Evolutionary conservation across 2,329 filamentous ascomycete genomes (phyloP).

Genomic region (Fulvia fulva): DNA sequence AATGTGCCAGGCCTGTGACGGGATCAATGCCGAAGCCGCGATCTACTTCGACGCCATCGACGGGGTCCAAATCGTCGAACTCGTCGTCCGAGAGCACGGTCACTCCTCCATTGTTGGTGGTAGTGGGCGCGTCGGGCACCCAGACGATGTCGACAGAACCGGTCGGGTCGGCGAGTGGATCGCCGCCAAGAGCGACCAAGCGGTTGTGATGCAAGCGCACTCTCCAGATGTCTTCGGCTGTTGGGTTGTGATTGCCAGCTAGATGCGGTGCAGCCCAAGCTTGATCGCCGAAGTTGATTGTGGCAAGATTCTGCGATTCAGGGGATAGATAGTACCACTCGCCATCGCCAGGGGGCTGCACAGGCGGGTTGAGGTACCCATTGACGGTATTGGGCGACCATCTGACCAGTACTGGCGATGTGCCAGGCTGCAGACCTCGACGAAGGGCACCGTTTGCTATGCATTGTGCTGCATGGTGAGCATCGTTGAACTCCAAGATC

Average conservation of each 20-base stretch:
- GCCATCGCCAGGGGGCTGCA: slow-evolving; percentile 12
- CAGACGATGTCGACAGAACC: slow-evolving; percentile 15
- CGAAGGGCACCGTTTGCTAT: neutral
- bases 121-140: slow-evolving; percentile 4
- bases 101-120: neutral
- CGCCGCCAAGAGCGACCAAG: neutral
- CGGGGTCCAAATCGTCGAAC: neutral
- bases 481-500: neutral
- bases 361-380: slow-evolving; percentile 8
- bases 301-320: slow-evolving; percentile 4
- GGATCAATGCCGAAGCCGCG: slow-evolving; percentile 15
- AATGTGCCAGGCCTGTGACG: slow-evolving; percentile 11
- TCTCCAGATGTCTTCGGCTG: slow-evolving; percentile 15
- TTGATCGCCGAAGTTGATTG: slow-evolving; percentile 9
- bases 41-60: neutral
- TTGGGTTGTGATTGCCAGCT: slow-evolving; percentile 2
- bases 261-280: slow-evolving; percentile 3
- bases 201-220: slow-evolving; percentile 6
- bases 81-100: neutral
- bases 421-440: neutral
- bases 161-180: slow-evolving; percentile 8
- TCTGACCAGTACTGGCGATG: neutral
- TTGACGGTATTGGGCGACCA: neutral
- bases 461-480: neutral
- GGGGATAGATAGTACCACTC: slow-evolving; percentile 14